These are phyloP conservation scores for Sclerotiophoma versabilis DNA, from an alignment of 2,329 filamentous ascomycete species.

Conservation along the genomic window DNA sequence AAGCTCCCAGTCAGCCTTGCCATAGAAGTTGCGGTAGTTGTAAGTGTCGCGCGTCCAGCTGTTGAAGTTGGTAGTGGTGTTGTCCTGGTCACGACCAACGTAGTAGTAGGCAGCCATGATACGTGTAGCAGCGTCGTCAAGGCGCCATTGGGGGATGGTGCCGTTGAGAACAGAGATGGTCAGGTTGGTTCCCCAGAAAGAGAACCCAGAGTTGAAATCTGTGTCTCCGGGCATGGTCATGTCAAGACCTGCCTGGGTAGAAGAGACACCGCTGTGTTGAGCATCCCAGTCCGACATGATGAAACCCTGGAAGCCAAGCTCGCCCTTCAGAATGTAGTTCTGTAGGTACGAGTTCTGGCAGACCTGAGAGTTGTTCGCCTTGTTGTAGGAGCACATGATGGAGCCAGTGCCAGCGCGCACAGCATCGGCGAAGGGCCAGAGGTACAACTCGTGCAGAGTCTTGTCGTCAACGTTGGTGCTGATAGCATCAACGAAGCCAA, in stretches of 20 bases:
- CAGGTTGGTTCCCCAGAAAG: constrained; percentile 86
- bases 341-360: constrained; percentile 81
- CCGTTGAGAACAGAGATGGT: constrained; percentile 89
- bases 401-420: constrained; percentile 58
- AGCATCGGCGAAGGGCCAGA: constrained; percentile 65
- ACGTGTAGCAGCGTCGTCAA: constrained; percentile 91
- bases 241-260: constrained; percentile 76
- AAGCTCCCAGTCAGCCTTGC: constrained; percentile 66
- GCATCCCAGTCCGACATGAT: constrained; percentile 73
- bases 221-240: constrained; percentile 88
- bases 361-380: constrained; percentile 79
- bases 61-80: constrained; percentile 77
- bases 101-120: constrained; percentile 74
- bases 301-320: constrained; percentile 82
- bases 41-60: constrained; percentile 84
- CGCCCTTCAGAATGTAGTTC: constrained; percentile 78
- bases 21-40: constrained; percentile 71
- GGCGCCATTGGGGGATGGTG: constrained; percentile 82
- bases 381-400: constrained; percentile 72
- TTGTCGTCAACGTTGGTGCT: constrained; percentile 70
- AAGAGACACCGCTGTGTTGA: constrained; percentile 72
- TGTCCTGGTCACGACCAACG: constrained; percentile 62
- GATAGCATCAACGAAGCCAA: constrained; percentile 67
- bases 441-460: constrained; percentile 69
- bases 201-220: constrained; percentile 72